Evolutionary conservation across 148 eudicot genomes (phyloP), one percentile per base, ranked within the genome.

Genomic region (Cornus kousa): DNA sequence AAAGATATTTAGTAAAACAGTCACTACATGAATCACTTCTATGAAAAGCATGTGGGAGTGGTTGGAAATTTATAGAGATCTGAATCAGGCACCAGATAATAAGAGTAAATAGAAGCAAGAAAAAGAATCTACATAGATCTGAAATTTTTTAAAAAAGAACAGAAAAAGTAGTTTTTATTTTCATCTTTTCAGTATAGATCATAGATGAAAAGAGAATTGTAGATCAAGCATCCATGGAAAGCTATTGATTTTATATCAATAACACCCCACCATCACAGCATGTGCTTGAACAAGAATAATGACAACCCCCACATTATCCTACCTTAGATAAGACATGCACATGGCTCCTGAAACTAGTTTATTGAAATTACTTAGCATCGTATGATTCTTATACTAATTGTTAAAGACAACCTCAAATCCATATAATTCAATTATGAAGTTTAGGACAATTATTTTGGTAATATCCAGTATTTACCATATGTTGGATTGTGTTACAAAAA

Each of bases 251-350:
- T 74, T 69, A 71, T 4, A 14, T 60, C 73, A 59, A 53, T 69
- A 70, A 79, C 77, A 83, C 84, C 77, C 80, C 80, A 83, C 85
- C 77, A 83, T 70, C 77, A 65, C 67, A 59, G 76, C 89, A 87
- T 89, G 90, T 89, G 85, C 88, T 71, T 80, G 81, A 65, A 73
- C 57, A 79, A 77, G 65, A 67, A 83, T 55, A 87, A 76, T 76
- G 67, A 85, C 84, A 83, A 64, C 11, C 48, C 79, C 79, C 74
- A 74, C 72, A 70, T 22, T 73, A 68, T 85, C 62, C 53, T 13
- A 50, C 35, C 13, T 46, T 48, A 73, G 11, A 32, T 31, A 33
- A 14, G 77, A 50, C 10, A 31, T 76, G 66, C 88, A 86, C 86
- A 86, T 86, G 85, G 50, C 77, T 83, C 80, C 81, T 80, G 19